phyloP scores from a whole-genome alignment of 768 basidiomycete genomes.

The Mycena epipterygia region DNA sequence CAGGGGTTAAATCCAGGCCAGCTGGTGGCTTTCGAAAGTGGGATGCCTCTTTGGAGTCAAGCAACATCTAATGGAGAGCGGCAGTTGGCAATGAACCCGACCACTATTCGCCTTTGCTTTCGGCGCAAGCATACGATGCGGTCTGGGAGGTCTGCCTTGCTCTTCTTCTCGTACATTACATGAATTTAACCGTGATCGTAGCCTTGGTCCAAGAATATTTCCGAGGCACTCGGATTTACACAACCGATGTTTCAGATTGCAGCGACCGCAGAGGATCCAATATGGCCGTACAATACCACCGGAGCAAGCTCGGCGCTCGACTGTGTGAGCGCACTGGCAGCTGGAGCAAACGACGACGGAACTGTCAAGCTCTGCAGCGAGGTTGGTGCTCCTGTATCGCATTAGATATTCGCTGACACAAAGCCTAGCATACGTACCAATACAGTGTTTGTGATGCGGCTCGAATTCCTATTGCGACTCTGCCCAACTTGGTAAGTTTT shows the following conservation, averaged over 20 bases:
- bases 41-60: neutral
- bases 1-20: conserved; percentile 53
- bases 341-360: conserved; percentile 56
- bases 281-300: conserved; percentile 63
- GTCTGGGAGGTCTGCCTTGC: conserved; percentile 57
- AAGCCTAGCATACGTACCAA: conserved; percentile 59
- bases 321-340: conserved; percentile 63
- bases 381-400: neutral
- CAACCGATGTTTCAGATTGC: conserved; percentile 63
- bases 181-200: conserved; percentile 25
- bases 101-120: conserved; percentile 56
- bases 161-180: neutral
- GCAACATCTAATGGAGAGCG: neutral
- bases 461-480: conserved; percentile 59
- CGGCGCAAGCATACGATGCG: conserved; percentile 58
- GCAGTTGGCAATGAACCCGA: conserved; percentile 70
- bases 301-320: conserved; percentile 59
- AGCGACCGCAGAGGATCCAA: conserved; percentile 62
- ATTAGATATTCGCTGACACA: neutral
- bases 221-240: conserved; percentile 51
- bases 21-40: conserved; percentile 63
- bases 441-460: conserved; percentile 63
- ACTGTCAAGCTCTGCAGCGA: conserved; percentile 66
- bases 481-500: conserved; percentile 60
- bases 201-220: conserved; percentile 66